Evolutionary conservation across 2,329 filamentous ascomycete genomes (phyloP).

Genomic region (Ophiosphaerella korrae): DNA sequence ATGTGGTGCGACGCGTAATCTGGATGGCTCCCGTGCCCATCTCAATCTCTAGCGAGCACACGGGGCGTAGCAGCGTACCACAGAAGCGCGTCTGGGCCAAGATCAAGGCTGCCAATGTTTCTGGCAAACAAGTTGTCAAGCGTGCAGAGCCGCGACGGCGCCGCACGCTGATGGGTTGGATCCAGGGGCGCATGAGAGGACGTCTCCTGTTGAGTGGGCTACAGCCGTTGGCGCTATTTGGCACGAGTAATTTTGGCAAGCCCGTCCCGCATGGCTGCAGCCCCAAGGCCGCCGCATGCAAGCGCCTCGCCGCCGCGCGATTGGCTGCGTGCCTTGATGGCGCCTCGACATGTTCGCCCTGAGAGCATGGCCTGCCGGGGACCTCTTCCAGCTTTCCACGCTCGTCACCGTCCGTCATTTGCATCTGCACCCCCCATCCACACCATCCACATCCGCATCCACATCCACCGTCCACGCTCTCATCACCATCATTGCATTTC

Average conservation of each 20-base stretch:
- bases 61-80: not conserved
- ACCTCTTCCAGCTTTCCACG: constrained; percentile 5
- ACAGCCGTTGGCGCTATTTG: constrained; percentile 6
- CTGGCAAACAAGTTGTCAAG: too few species aligned
- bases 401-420: constrained; percentile 14
- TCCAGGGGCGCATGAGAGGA: not conserved
- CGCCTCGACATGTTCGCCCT: constrained; percentile 26
- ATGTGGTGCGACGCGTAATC: constrained; percentile 42
- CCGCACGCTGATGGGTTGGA: not conserved
- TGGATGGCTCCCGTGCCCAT: not conserved
- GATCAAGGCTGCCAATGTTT: too few species aligned
- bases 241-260: constrained; percentile 29
- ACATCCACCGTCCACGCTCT: too few species aligned
- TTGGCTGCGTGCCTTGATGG: constrained; percentile 18
- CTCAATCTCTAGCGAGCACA: not conserved
- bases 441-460: constrained; percentile 3
- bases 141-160: too few species aligned
- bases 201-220: constrained; percentile 2
- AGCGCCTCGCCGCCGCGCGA: constrained; percentile 20
- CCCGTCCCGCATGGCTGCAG: constrained; percentile 21
- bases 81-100: not conserved
- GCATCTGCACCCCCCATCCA: too few species aligned
- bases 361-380: constrained; percentile 12
- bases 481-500: too few species aligned
- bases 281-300: constrained; percentile 23